Base-by-base conservation (phyloP, 305 asterid genomes). In the Rubia peregrina region DNA sequence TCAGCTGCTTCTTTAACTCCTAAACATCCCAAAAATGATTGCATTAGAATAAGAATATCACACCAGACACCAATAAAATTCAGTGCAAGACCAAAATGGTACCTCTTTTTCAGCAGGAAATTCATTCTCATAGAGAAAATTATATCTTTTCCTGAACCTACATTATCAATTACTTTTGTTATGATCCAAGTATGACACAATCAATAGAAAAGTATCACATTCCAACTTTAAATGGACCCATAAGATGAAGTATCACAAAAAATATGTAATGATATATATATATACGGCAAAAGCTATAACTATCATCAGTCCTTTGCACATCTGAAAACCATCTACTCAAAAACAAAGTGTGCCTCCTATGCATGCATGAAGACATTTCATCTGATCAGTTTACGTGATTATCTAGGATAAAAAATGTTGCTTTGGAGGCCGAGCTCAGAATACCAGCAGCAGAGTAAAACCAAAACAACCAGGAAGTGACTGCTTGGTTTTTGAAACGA, bases 31-130 rank as follows among this genome's bases (percentile, higher is more conserved):
- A 73, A 73, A 56, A 61, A 56, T 12, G 17, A 21, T 13, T 51
- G 33, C 53, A 9, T 12, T 61, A 41, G 70, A 71, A 71, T 63
- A 44, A 12, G 4, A 19, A 14, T 33, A 69, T 55, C 44, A 63
- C 38, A 40, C 55, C 14, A 68, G 56, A n/a, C 22, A 21, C 40
- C 64, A 21, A 41, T 42, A 21, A 33, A 66, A 24, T 40, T 43
- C 16, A 64, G 71, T 48, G 65, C 68, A 72, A 67, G 63, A 49
- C 44, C 73, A 36, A 71, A 24, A 70, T 48, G 5, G 22, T 80
- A 88, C 96, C 93, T 86, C 89, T 80, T 86, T 94, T 71, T 91
- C 98, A 72, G 90, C 84, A 70, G 98, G 99, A 76, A 94, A 85
- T 40, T 87, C 77, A 48, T 81, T 74, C 84, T 88, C 89, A 55